phyloP scores from a whole-genome alignment of 2,329 filamentous ascomycete genomes.

The Verticillium klebahnii region DNA sequence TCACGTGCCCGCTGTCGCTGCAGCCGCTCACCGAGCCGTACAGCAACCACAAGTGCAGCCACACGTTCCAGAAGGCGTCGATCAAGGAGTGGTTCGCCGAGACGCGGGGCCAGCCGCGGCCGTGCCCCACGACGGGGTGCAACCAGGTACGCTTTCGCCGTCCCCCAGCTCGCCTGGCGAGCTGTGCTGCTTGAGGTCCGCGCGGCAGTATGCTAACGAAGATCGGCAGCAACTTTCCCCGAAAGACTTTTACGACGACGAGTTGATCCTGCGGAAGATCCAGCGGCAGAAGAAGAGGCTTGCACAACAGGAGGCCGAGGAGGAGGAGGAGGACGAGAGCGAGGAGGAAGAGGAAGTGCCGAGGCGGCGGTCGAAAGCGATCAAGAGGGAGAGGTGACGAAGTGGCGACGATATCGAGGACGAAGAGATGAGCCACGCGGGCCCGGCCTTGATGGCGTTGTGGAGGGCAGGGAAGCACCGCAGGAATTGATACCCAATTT shows the following conservation, averaged over 20 bases:
- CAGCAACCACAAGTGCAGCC: slow-evolving; percentile 62
- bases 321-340: slow-evolving; percentile 24
- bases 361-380: background rate
- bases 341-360: background rate
- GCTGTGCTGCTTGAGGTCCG: background rate
- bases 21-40: slow-evolving; percentile 60
- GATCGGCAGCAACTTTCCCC: slow-evolving; percentile 39
- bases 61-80: slow-evolving; percentile 65
- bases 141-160: slow-evolving; percentile 37
- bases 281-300: slow-evolving; percentile 41
- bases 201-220: slow-evolving; percentile 1
- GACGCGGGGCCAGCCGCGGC: slow-evolving; percentile 28
- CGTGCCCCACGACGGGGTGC: slow-evolving; percentile 65
- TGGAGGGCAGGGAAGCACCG: no score
- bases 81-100: slow-evolving; percentile 53
- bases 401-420: slow-evolving; percentile 9
- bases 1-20: slow-evolving; percentile 67
- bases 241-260: slow-evolving; percentile 52
- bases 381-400: slow-evolving; percentile 1
- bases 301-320: slow-evolving; percentile 31
- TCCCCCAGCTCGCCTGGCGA: no score
- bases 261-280: slow-evolving; percentile 52
- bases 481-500: background rate
- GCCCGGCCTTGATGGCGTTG: background rate
- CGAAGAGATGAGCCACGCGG: background rate